These are phyloP conservation scores for Bacidia gigantensis DNA, from an alignment of 495 filamentous ascomycete genomes.

Conservation along the genomic window DNA sequence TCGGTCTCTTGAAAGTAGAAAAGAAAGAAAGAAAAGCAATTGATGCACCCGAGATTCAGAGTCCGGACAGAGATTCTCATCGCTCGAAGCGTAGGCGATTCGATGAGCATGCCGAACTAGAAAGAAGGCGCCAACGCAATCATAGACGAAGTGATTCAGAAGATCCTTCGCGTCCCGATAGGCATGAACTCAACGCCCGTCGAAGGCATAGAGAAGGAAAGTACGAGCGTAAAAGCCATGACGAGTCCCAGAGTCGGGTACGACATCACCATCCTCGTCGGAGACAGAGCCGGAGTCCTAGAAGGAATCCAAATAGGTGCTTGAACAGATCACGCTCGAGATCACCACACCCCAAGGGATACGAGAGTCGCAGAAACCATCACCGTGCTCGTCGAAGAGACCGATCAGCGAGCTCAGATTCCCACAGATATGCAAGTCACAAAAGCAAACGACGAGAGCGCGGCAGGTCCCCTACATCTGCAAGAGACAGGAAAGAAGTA, in stretches of 20 bases:
- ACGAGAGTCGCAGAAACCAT: slow-evolving; percentile 10
- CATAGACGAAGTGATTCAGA: slow-evolving; percentile 1
- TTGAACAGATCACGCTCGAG: slow-evolving; percentile 17
- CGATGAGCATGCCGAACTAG: slow-evolving; percentile 10
- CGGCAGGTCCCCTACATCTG: background rate
- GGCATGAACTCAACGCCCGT: background rate
- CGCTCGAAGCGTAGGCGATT: slow-evolving; percentile 19
- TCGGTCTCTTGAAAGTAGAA: slow-evolving; percentile 35
- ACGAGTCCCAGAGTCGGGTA: background rate
- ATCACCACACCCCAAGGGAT: slow-evolving; percentile 11
- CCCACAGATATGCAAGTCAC: background rate
- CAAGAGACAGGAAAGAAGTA: background rate
- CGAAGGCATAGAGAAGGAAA: slow-evolving; percentile 5
- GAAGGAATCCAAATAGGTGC: background rate
- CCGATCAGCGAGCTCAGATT: background rate
- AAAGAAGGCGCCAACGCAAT: slow-evolving; percentile 4
- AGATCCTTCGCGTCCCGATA: slow-evolving; percentile 5
- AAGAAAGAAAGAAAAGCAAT: slow-evolving; percentile 14
- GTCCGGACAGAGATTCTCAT: slow-evolving; percentile 2
- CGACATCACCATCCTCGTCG: slow-evolving; percentile 16
- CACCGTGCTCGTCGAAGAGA: slow-evolving; percentile 4
- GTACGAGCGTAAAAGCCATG: background rate
- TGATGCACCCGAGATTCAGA: slow-evolving; percentile 6
- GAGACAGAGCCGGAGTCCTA: slow-evolving; percentile 8
- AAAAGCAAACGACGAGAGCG: background rate